Evolutionary conservation across 345 rosid genomes (phyloP).

Genomic region (Aquilaria yunnanensis): DNA sequence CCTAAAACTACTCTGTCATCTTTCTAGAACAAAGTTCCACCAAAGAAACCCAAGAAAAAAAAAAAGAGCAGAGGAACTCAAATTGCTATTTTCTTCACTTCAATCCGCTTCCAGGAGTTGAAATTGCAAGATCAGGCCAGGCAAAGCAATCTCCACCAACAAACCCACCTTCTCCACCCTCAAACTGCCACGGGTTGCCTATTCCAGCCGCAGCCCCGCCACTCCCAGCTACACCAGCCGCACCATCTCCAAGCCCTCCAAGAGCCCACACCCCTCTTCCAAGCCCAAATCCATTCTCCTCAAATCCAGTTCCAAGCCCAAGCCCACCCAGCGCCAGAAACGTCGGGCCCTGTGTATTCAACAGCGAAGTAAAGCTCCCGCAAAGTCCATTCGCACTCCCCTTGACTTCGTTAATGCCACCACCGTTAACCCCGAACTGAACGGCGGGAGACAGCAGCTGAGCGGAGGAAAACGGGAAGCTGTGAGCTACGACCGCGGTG

Average conservation of each 20-base stretch:
- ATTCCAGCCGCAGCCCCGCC: slow-evolving; percentile 26
- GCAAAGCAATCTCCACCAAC: slow-evolving; percentile 62
- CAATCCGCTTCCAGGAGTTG: slow-evolving; percentile 74
- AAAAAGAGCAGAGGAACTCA: background rate
- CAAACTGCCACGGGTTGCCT: slow-evolving; percentile 72
- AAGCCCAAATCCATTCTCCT: slow-evolving; percentile 59
- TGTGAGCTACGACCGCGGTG: slow-evolving; percentile 11
- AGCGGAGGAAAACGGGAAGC: slow-evolving; percentile 37
- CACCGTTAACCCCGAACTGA: slow-evolving; percentile 17
- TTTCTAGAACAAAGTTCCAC: background rate
- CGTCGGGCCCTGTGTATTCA: slow-evolving; percentile 60
- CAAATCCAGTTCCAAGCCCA: slow-evolving; percentile 52
- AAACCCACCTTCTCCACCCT: slow-evolving; percentile 56
- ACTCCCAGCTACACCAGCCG: slow-evolving; percentile 17
- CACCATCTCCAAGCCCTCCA: slow-evolving; percentile 42
- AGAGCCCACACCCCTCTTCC: slow-evolving; percentile 84
- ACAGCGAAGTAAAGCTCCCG: slow-evolving; percentile 68
- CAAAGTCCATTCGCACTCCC: slow-evolving; percentile 17
- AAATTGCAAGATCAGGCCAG: slow-evolving; percentile 95
- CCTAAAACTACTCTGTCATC: slow-evolving; percentile 6
- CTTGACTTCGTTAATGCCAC: slow-evolving; percentile 26
- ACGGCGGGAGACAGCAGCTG: slow-evolving; percentile 46
- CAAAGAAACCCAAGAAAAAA: background rate
- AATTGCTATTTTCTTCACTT: slow-evolving; percentile 34
- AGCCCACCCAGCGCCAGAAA: slow-evolving; percentile 63